Evolutionary conservation across 495 filamentous ascomycete species (phyloP).

Genomic region (Penicillium canariense): DNA sequence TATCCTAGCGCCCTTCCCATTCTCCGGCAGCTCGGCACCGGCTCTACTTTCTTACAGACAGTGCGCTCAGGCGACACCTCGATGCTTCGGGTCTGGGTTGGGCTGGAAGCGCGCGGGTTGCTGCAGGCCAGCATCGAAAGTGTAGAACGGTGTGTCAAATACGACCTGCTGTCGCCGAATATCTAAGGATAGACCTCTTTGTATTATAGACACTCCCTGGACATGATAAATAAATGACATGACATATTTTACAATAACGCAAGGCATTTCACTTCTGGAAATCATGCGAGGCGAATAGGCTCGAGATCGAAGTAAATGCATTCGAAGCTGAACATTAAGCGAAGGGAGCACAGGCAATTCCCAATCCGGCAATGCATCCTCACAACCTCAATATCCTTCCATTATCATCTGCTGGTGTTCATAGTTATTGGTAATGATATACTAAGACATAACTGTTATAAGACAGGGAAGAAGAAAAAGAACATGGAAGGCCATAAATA

Average conservation of each 20-base stretch:
- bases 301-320: not conserved
- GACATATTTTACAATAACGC: not conserved
- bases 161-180: conserved; percentile 79
- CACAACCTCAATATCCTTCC: conserved; percentile 8
- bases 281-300: not conserved
- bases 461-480: conserved; percentile 16
- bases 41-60: conserved; percentile 47
- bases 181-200: conserved; percentile 45
- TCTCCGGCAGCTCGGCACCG: conserved; percentile 78
- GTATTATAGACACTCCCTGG: conserved; percentile 3
- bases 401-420: conserved; percentile 4
- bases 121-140: conserved; percentile 85
- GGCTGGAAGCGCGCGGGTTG: conserved; percentile 82
- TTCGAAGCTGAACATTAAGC: not conserved
- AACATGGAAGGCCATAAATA: conserved; percentile 10
- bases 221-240: not conserved
- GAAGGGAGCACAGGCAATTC: not conserved
- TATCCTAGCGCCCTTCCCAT: conserved; percentile 79
- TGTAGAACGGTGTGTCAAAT: conserved; percentile 82
- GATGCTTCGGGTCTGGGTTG: conserved; percentile 94
- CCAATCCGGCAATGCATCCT: not conserved
- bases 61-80: conserved; percentile 71
- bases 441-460: conserved; percentile 10
- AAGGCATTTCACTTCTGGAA: too few species aligned
- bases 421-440: not conserved